Evolutionary conservation across 495 filamentous ascomycete genomes (phyloP).

Genomic region (Polyplosphaeria fusca): DNA sequence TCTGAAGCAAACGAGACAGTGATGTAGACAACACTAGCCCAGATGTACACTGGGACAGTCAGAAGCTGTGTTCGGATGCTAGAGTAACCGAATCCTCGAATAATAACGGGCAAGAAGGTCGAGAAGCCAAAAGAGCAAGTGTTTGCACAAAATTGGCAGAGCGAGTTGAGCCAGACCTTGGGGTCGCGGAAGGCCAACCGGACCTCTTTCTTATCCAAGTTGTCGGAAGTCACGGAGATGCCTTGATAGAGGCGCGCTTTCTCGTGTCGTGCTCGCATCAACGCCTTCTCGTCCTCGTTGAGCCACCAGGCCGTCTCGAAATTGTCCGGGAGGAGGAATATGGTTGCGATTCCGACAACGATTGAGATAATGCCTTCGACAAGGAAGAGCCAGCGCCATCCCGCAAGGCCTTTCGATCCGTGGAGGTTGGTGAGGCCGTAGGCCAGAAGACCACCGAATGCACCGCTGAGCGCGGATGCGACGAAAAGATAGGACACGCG

Average conservation of each 20-base stretch:
- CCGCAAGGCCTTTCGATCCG: slow-evolving; percentile 7
- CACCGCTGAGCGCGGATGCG: slow-evolving; percentile 10
- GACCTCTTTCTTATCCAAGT: slow-evolving; percentile 19
- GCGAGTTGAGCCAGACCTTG: background rate
- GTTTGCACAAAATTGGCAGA: slow-evolving; percentile 2
- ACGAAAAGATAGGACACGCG: slow-evolving; percentile 10
- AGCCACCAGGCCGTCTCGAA: slow-evolving; percentile 21
- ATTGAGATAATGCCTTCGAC: slow-evolving; percentile 21
- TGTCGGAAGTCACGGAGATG: no score
- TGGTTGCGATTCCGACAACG: slow-evolving; percentile 2
- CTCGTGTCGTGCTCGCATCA: slow-evolving; percentile 3
- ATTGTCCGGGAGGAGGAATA: slow-evolving; percentile 12
- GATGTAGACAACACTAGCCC: slow-evolving; percentile 10
- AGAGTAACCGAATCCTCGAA: slow-evolving; percentile 19
- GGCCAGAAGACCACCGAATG: slow-evolving; percentile 28
- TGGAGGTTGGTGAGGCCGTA: slow-evolving; percentile 17
- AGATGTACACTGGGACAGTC: slow-evolving; percentile 25
- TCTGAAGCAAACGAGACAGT: slow-evolving; percentile 14
- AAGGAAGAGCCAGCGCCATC: slow-evolving; percentile 30
- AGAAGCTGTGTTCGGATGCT: slow-evolving; percentile 10
- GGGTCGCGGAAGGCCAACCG: slow-evolving; percentile 7
- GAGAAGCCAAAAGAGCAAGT: slow-evolving; percentile 4
- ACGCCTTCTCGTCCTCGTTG: slow-evolving; percentile 18
- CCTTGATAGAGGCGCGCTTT: slow-evolving; percentile 7
- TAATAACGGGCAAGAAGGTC: slow-evolving; percentile 25